Conservation (phyloP, 1,284 basidiomycete species). For the Apiotrichum akiyoshidainum region DNA sequence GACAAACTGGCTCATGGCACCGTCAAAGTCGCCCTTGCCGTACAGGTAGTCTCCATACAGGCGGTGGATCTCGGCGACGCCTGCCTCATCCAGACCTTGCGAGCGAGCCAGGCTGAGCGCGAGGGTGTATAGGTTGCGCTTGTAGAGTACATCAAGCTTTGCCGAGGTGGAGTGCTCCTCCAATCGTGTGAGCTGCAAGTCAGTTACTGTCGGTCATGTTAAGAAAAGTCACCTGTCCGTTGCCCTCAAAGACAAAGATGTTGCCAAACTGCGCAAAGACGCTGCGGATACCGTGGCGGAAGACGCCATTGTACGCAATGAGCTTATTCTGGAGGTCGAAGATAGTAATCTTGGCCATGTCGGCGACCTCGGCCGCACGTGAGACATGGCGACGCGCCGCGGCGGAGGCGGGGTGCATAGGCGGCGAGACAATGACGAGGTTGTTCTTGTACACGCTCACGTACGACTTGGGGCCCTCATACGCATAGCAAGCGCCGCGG, state of each 20-base stretch:
- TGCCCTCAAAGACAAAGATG: slow-evolving; percentile 71
- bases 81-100: slow-evolving; percentile 65
- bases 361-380: slow-evolving; percentile 45
- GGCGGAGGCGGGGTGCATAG: slow-evolving; percentile 63
- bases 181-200: slow-evolving; percentile 62
- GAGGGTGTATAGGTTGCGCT: slow-evolving; percentile 67
- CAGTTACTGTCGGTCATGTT: neutral
- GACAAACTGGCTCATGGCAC: slow-evolving; percentile 86
- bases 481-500: slow-evolving; percentile 79
- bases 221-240: slow-evolving; percentile 61
- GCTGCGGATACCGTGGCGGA: slow-evolving; percentile 72
- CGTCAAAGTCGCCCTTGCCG: slow-evolving; percentile 84
- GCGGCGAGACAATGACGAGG: slow-evolving; percentile 83
- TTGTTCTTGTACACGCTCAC: slow-evolving; percentile 73
- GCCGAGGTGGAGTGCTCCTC: slow-evolving; percentile 73
- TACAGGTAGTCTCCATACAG: slow-evolving; percentile 93
- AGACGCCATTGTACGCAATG: slow-evolving; percentile 74
- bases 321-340: slow-evolving; percentile 93
- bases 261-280: slow-evolving; percentile 75
- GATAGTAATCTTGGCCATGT: slow-evolving; percentile 80
- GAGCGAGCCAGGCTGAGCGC: slow-evolving; percentile 70
- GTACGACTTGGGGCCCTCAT: slow-evolving; percentile 62
- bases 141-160: slow-evolving; percentile 78
- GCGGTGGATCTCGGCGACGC: slow-evolving; percentile 77
- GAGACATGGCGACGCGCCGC: slow-evolving; percentile 4